These are phyloP conservation scores for Aspergillus sp. DNA, from an alignment of 2,329 filamentous ascomycete genomes.

Conservation along the genomic window DNA sequence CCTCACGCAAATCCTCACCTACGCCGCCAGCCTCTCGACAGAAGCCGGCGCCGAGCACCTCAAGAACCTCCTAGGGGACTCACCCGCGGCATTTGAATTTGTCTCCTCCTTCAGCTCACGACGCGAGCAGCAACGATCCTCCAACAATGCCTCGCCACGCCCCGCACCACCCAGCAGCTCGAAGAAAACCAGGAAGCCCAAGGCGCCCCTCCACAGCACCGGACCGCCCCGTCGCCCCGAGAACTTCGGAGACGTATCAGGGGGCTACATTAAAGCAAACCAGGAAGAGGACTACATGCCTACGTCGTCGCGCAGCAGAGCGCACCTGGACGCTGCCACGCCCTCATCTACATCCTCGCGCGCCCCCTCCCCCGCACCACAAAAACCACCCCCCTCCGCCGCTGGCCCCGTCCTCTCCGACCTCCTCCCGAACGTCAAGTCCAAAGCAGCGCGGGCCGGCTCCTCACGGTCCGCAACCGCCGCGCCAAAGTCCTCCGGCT, in stretches of 20 bases:
- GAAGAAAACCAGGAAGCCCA: constrained; percentile 54
- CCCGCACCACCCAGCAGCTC: background rate
- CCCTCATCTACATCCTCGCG: constrained; percentile 44
- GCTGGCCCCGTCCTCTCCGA: constrained; percentile 82
- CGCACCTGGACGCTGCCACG: background rate
- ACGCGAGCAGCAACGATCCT: constrained; percentile 25
- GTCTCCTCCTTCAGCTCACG: constrained; percentile 73
- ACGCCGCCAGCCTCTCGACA: constrained; percentile 73
- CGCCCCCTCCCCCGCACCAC: constrained; percentile 38
- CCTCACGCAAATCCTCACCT: constrained; percentile 78
- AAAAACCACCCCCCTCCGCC: constrained; percentile 58
- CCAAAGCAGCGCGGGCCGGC: constrained; percentile 61
- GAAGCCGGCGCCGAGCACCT: constrained; percentile 79
- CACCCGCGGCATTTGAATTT: constrained; percentile 69
- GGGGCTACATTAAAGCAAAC: constrained; percentile 73
- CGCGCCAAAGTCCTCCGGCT: constrained; percentile 25
- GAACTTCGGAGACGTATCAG: constrained; percentile 61
- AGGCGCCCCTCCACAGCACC: constrained; percentile 58
- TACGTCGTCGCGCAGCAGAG: constrained; percentile 24
- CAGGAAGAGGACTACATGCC: constrained; percentile 71
- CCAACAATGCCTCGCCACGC: background rate
- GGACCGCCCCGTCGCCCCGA: constrained; percentile 63
- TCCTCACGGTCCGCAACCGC: constrained; percentile 75
- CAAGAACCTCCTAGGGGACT: constrained; percentile 82
- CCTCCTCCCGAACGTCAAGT: constrained; percentile 56